phyloP scores from a whole-genome alignment of 208 protist species.

The Wallacemonas sp. region DNA sequence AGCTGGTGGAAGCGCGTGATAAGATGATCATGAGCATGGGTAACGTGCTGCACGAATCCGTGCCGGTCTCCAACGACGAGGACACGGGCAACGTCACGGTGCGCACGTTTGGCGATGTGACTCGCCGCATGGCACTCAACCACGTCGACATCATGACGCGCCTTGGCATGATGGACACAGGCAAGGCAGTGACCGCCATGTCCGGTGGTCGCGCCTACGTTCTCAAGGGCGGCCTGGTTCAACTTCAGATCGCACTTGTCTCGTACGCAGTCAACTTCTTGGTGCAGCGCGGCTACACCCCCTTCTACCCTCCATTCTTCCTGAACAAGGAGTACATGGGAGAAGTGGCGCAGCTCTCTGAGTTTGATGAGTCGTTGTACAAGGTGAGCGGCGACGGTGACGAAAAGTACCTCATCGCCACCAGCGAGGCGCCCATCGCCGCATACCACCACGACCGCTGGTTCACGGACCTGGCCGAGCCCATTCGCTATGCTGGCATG shows the following conservation, averaged over 20 bases:
- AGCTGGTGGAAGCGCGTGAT: constrained; percentile 71
- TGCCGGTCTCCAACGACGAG: constrained; percentile 95
- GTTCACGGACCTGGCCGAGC: constrained; percentile 91
- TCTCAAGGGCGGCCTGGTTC: constrained; percentile 96
- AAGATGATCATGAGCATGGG: constrained; percentile 88
- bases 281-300: constrained; percentile 86
- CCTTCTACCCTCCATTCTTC: constrained; percentile 99
- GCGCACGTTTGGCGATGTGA: constrained; percentile 84
- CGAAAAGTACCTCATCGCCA: constrained; percentile 99
- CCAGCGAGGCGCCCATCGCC: constrained; percentile 99
- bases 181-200: constrained; percentile 84
- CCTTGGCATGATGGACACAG: constrained; percentile 88
- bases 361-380: constrained; percentile 99
- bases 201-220: constrained; percentile 98
- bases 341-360: constrained; percentile 96
- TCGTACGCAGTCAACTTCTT: constrained; percentile 98
- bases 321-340: constrained; percentile 98
- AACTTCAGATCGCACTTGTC: constrained; percentile 98
- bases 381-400: constrained; percentile 96
- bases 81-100: constrained; percentile 91
- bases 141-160: constrained; percentile 95
- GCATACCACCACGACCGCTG: constrained; percentile 96
- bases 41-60: constrained; percentile 97
- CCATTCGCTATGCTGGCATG: constrained; percentile 96
- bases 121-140: constrained; percentile 68